Evolutionary conservation across 305 asterid species (phyloP), one percentile per base, ranked within the genome.

Genomic region (Fraxinus xanthoxyloides): DNA sequence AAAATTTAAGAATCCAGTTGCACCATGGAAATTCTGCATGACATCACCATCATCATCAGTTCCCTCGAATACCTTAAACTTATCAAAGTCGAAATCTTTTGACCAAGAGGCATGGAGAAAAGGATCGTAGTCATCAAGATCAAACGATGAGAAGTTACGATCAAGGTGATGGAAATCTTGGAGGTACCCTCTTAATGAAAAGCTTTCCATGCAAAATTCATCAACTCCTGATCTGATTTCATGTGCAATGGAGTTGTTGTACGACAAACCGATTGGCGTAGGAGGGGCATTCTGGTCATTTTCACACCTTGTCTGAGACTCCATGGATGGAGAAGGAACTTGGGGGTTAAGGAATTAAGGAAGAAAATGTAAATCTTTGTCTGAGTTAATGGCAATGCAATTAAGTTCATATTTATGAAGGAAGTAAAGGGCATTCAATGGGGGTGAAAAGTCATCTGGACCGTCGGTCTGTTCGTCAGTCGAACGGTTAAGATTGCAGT

Each of bases 91-190:
- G 15, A 90, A 82, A 61, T 86, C 87, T 3, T 72, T 30, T 4
- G 85, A 21, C 21, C 76, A 72, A 46, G 90, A 72, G 1, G 85
- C 86, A 31, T 81, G 85, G 63, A 81, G 72, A 56, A 89, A 85
- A 3, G 90, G 87, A 51, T 92, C 89, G 2, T 80, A 85, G 40
- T 85, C 85, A 35, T 85, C 87, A 28, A 87, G 87, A 78, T 82
- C 84, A 76, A 89, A 85, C 9, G 89, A 82, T 13, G 92, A 65
- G 36, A 79, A 85, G 19, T 83, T 72, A 23, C 85, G 87, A 80
- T 90, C 92, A 1, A 88, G 88, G 65, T 88, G 90, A 36, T 79
- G 87, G 77, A 89, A 92, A 63, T 90, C 93, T 80, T 92, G 94
- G 69, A 89, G 90, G 63, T 81, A 89, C 13, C 86, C 87, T 74